Evolutionary conservation across 192 early-diverging fungal species (phyloP), one percentile per base, ranked within the genome.

Genomic region (Nowakowskiella sp.): DNA sequence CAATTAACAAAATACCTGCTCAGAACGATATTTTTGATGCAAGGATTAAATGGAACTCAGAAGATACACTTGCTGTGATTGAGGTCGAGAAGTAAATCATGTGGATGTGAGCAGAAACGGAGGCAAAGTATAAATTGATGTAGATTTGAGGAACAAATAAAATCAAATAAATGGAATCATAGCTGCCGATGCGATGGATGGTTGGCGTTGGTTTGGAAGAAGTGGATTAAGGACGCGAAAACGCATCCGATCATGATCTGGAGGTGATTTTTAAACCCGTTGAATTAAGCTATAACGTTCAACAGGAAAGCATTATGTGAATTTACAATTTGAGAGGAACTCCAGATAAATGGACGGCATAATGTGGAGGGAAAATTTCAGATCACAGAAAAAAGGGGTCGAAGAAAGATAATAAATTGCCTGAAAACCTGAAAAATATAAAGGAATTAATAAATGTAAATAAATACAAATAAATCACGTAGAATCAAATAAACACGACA

Each of bases 261-360:
- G 60, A 80, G 45, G 68, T 95, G 44, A 75, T 90, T 26, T 85
- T 82, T 49, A 80, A 91, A 28, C 90, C 92, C 6, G 85, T 91
- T 54, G 92, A 94, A 60, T 73, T 78, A 6, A 67, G 76, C 23
- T 90, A 91, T 55, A 94, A 94, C 59, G 83, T 84, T 48, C 92
- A 94, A 66, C 92, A 87, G 9, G 81, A 84, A 56, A 58, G 49
- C 22, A 34, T 65, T 16, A 55, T 51, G 19, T 58, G 65, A 24
- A 55, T 65, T n/a, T 77, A 67, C 45, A 77, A 77, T 55, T 60
- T 64, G 26, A 29, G 74, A 16, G 74, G 74, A 8, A n/a, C 68
- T 77, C 7, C 55, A 73, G 30, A 61, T 57, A 4, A 62, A 33
- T 31, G 70, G 67, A 2, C 73, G 74, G 74, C 70, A 73, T 27